Evolutionary conservation across 2,329 filamentous ascomycete species (phyloP), one percentile per base, ranked within the genome.

Genomic region (Rhinocladiella similis): DNA sequence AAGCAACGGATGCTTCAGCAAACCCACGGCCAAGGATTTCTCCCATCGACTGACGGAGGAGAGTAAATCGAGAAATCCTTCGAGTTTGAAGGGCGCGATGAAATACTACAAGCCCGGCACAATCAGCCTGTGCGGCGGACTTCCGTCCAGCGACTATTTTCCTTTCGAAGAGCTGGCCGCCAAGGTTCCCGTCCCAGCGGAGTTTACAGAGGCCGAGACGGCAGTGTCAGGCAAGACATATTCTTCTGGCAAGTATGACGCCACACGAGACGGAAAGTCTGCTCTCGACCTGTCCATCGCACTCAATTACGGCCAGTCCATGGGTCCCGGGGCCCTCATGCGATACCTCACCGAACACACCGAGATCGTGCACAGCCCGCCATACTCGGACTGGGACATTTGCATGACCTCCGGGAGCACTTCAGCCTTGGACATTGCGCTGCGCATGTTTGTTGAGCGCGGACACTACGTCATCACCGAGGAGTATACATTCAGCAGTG

Each of bases 331-430:
- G 3, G 94, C 96, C 75, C 80, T 99, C 72, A 77, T 97, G 61
- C 86, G 94, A 58, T 97, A 89, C 76, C 80, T 97, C 49, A 95
- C 92, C 0, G 94, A 99, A 77, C 94, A 97, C 74, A 96, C 92
- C 0, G 93, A 99, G 75, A 84, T 97, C 54, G 85, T 96, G 14
- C 90, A 91, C 72, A 81, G 84, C 59, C 92, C 93, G 14, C 90
- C 90, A 0, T 97, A 97, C 70, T 82, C 86, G 16, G 92, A 99
- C 75, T 99, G 94, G 94, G 81, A 84, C 62, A 90, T 90, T 66
- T 87, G 86, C 53, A 80, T 97, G 76, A 92, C 87, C 2, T 83
- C 93, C 39, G 94, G 93, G 51, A 94, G 87, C 73, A 97, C 94
- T 0, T 90, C 85, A 20, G 87, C 90, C 0, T 82, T 96, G 63